phyloP scores from a whole-genome alignment of 805 yeast species.

The Wickerhamomyces ciferrii region DNA sequence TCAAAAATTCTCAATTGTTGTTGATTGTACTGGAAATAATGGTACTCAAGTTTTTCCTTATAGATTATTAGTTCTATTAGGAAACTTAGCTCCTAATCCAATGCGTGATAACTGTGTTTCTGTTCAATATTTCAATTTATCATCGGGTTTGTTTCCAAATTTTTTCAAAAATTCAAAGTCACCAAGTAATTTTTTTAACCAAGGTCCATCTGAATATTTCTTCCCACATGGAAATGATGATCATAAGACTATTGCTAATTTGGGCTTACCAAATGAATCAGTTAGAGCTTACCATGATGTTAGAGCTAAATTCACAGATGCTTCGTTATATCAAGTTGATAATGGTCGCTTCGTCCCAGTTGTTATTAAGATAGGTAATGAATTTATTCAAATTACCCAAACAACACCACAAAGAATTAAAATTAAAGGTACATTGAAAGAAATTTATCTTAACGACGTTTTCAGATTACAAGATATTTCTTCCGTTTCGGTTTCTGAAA shows the following conservation, averaged over 20 bases:
- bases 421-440: conserved; percentile 28
- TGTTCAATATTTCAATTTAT: conserved; percentile 41
- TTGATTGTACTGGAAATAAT: conserved; percentile 65
- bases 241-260: conserved; percentile 32
- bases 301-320: conserved; percentile 47
- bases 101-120: conserved; percentile 48
- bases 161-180: conserved; percentile 21
- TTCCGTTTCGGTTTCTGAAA: conserved; percentile 33
- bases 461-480: conserved; percentile 34
- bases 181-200: conserved; percentile 19
- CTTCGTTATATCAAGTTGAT: conserved; percentile 42
- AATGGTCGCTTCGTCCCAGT: conserved; percentile 53
- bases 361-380: conserved; percentile 63
- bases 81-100: conserved; percentile 44
- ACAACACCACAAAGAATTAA: conserved; percentile 38
- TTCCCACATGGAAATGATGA: conserved; percentile 46
- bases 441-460: conserved; percentile 37
- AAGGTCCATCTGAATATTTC: conserved; percentile 23
- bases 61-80: conserved; percentile 31
- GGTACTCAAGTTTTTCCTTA: conserved; percentile 20
- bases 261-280: conserved; percentile 39
- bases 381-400: conserved; percentile 52
- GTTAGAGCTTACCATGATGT: conserved; percentile 40
- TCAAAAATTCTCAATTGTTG: conserved; percentile 51
- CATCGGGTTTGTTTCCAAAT: conserved; percentile 21